Conservation (phyloP, 176 grass and related monocot species). For the Eragrostis nindensis region DNA sequence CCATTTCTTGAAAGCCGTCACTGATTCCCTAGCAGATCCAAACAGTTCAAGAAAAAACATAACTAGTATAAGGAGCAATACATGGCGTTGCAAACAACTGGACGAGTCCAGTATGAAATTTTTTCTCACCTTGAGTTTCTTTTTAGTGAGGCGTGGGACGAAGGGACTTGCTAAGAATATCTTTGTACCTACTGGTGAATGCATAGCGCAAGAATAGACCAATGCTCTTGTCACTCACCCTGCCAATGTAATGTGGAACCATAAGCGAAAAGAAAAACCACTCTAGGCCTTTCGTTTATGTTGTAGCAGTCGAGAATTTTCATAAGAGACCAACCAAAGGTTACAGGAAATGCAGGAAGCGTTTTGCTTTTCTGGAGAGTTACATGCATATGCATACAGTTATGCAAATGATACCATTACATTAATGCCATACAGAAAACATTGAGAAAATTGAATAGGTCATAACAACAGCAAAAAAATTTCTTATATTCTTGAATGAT, state of each 20-base stretch:
- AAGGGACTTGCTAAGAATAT: conserved; percentile 94
- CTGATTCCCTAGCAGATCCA: conserved; percentile 73
- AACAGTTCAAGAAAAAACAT: conserved; percentile 52
- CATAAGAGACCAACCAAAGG: not conserved
- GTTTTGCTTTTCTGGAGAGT: not conserved
- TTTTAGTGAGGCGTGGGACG: conserved; percentile 71
- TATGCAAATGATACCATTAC: too few relatives aligned
- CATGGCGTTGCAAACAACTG: not conserved
- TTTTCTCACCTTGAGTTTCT: conserved; percentile 56
- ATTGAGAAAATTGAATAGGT: too few relatives aligned
- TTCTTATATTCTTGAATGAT: too few relatives aligned
- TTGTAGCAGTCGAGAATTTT: not conserved
- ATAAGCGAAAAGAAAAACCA: not conserved
- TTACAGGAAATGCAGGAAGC: not conserved
- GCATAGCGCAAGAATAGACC: conserved; percentile 73
- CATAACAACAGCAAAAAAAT: too few relatives aligned
- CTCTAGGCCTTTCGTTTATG: too few relatives aligned
- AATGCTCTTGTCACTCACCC: conserved; percentile 86
- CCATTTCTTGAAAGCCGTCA: conserved; percentile 83
- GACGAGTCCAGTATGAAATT: not conserved
- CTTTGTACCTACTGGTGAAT: conserved; percentile 85
- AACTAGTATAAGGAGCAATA: not conserved
- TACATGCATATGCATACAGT: too few relatives aligned
- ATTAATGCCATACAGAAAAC: too few relatives aligned
- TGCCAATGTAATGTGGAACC: conserved; percentile 23